Base-by-base conservation (phyloP, 2,329 filamentous ascomycete species). In the Ophiocordyceps unilateralis region DNA sequence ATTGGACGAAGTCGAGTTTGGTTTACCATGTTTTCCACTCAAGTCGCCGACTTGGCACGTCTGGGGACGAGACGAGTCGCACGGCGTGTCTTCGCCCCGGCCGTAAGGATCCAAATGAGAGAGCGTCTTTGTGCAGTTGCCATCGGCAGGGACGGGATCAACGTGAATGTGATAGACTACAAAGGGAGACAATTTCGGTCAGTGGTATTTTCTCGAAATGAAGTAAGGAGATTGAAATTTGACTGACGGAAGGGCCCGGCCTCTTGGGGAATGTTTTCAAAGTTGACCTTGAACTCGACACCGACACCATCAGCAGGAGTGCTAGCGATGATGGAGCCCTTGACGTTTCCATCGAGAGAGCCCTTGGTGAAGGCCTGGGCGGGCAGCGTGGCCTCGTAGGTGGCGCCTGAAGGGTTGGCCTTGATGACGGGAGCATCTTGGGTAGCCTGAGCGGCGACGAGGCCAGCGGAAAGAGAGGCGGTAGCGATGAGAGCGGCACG, bases 21-120 rank as follows among this genome's bases (percentile, higher is more conserved):
- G 15, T 9, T 34, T 34, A 15, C 81, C 81, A 53, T 81, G 66
- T 64, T 89, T 89, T 55, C 83, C 83, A 51, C 74, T 73, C 44
- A 87, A 66, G 57, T 89, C 83, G 49, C 84, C 83, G 11, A 83
- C 74, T 61, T 89, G 76, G 64, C 83, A 91, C 10, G 74, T 77
- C 47, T 72, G 60, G 8, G 78, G 78, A 7, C 63, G 55, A 10
- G 56, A 51, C 11, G 61, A 32, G 53, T 85, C 67, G 61, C 83
- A 89, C 5, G 69, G 52, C 5, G 76, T 65, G 2, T 59, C 60
- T 54, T 85, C 75, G 48, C 75, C 76, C 41, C 80, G 78, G 41
- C 67, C 56, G 57, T 70, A 83, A 17, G 83, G 83, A 54, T 88
- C 81, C 12, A 86, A 70, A 54, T 89, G 83, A 2, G 66, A 74